A percentile compares a stretch with the other conserved stretches of the same genome.
Conservation (phyloP, 345 rosid species). For the Theobroma cacao region DNA sequence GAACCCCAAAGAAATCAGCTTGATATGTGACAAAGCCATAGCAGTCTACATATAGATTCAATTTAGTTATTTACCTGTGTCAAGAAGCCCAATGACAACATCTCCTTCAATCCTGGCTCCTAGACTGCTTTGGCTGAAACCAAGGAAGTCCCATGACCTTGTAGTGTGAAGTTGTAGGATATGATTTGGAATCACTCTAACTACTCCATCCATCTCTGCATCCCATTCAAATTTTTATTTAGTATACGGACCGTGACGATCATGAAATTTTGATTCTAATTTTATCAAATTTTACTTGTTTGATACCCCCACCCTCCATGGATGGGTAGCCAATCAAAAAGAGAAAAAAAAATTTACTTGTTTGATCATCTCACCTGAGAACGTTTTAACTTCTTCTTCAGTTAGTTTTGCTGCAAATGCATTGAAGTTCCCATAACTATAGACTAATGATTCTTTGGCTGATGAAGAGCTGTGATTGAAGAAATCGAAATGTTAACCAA, state of each 20-base stretch:
- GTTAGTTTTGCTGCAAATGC: constrained; percentile 46
- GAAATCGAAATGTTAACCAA: background rate
- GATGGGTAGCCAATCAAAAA: too few species aligned
- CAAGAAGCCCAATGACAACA: constrained; percentile 24
- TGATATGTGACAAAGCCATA: background rate
- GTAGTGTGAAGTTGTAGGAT: constrained; percentile 27
- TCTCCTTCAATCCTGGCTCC: constrained; percentile 4
- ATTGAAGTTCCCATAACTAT: constrained; percentile 40
- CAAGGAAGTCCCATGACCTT: constrained; percentile 37
- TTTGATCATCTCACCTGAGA: constrained; percentile 25
- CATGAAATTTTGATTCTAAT: background rate
- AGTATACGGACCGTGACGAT: too few species aligned
- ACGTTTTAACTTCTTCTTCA: constrained; percentile 32
- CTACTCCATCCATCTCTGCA: constrained; percentile 30
- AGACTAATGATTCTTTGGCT: constrained; percentile 30
- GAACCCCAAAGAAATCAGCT: background rate
- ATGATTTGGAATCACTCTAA: constrained; percentile 33
- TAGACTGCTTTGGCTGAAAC: background rate
- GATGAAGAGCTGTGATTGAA: constrained; percentile 20
- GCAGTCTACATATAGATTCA: background rate
- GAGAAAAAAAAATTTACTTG: background rate
- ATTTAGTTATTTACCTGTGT: constrained; percentile 17
- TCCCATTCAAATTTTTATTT: background rate
- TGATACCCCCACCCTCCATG: too few species aligned
- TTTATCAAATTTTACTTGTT: background rate